A percentile compares a stretch with the other conserved stretches of the same genome.
Conservation (phyloP, 2,329 filamentous ascomycete genomes). For the Fusarium liriodendri region DNA sequence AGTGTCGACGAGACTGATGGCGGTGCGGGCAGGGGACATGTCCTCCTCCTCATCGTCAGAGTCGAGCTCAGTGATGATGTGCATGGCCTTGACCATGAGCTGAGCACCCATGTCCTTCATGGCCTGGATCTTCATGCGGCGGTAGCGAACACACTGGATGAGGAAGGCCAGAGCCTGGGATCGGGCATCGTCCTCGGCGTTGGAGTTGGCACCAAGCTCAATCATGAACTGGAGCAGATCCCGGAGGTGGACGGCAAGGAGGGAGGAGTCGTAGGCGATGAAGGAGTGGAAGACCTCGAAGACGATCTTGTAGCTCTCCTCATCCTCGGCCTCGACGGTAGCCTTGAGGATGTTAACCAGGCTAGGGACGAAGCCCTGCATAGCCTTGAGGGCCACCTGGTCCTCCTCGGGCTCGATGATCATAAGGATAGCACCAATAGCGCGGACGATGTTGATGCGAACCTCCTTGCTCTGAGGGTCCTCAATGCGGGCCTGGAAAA, state of each 20-base stretch:
- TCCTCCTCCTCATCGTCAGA: slow-evolving; percentile 83
- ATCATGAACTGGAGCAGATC: slow-evolving; percentile 96
- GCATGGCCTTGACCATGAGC: slow-evolving; percentile 87
- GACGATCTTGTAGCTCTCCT: slow-evolving; percentile 87
- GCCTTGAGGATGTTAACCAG: slow-evolving; percentile 93
- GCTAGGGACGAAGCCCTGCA: slow-evolving; percentile 83
- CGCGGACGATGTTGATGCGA: slow-evolving; percentile 92
- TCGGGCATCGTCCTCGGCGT: slow-evolving; percentile 85
- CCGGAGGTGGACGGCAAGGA: slow-evolving; percentile 87
- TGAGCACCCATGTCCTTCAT: slow-evolving; percentile 86
- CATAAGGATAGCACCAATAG: slow-evolving; percentile 87
- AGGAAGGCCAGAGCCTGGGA: slow-evolving; percentile 94
- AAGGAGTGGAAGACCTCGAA: slow-evolving; percentile 99
- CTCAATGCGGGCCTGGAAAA: slow-evolving; percentile 89
- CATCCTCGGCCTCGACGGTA: slow-evolving; percentile 81
- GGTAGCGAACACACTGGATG: slow-evolving; percentile 90
- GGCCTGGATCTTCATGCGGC: slow-evolving; percentile 94
- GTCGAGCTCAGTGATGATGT: slow-evolving; percentile 90
- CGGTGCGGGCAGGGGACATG: slow-evolving; percentile 81
- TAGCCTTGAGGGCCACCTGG: slow-evolving; percentile 73
- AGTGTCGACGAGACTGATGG: slow-evolving; percentile 88
- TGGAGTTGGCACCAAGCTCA: slow-evolving; percentile 80
- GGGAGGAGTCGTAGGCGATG: slow-evolving; percentile 86
- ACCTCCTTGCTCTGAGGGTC: slow-evolving; percentile 93
- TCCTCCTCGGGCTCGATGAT: slow-evolving; percentile 91